Evolutionary conservation across 2,329 filamentous ascomycete genomes (phyloP), one percentile per base, ranked within the genome.

Genomic region (Alternaria sp.): DNA sequence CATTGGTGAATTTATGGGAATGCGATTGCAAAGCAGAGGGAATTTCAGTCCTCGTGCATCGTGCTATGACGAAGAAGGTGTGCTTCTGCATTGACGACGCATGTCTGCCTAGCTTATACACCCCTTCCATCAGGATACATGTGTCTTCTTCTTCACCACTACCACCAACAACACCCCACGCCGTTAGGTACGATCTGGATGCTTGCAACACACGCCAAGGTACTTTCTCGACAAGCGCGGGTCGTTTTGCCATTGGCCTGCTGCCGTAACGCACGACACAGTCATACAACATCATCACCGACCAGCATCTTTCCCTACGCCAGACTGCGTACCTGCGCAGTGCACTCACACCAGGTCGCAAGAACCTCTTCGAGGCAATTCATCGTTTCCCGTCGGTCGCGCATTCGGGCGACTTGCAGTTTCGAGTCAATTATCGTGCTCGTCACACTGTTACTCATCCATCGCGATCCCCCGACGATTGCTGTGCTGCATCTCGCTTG

Each of bases 241-340:
- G 32, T 23, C n/a, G 10, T 15, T 19, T 23, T 26, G 17, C 36
- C 28, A 77, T 76, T 75, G 71, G 73, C 52, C 17, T 26, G 28
- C 26, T 32, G 13, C 30, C 44, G 47, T 25, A 53, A 47, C 55
- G 50, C 57, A 51, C 40, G 50, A 59, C 59, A 77, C 76, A 78
- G 76, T 77, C 76, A 77, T 77, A 68, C 71, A 67, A 54, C 71
- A 68, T 72, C 68, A 71, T 67, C 66, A 65, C 36, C 61, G 56
- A 36, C 57, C 47, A 57, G 56, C 62, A 59, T 59, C 58, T 49
- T 47, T 46, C 50, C 54, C 46, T 52, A 47, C 36, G 36, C 57
- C 44, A 25, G 45, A 50, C 44, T 61, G 64, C 65, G 66, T 65
- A 63, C 57, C 69, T 67, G 65, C 58, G 68, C 67, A 61, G 64